Evolutionary conservation across 1,284 basidiomycete species (phyloP), one percentile per base, ranked within the genome.

Genomic region (Pseudozyma flocculosa): DNA sequence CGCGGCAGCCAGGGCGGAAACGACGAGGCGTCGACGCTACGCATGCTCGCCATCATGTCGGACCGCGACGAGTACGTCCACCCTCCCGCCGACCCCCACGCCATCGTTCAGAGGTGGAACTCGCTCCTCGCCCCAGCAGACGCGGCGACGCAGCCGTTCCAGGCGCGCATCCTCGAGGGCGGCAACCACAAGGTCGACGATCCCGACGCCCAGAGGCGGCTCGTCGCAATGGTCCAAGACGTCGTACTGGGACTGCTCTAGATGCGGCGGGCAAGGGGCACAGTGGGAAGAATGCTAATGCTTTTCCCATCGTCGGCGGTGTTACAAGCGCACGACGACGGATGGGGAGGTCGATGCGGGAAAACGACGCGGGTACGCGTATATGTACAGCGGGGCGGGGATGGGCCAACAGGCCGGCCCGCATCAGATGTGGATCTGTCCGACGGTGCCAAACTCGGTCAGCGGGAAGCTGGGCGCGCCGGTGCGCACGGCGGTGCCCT

Each of bases 101-200:
- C 44, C 13, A 43, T 73, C 15, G 43, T 61, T 1, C n/a, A 49
- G 10, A 51, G 61, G 2, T 75, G 70, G 69, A 52, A 38, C 9
- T 15, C 39, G 4, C 38, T 65, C 18, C 50, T 70, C 19, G 21
- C 22, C 2, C 15, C 22, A 7, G 53, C 60, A n/a, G n/a, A n/a
- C n/a, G n/a, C n/a, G n/a, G 26, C 26, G 26, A 29, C 26, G 26
- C 11, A 29, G 7, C 26, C 11, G 26, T 11, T 29, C 26, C 5
- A 29, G 26, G 7, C 7, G 26, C 26, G 26, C 18, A 40, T 74
- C 10, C 39, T 74, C 19, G 32, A 46, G 11, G 47, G 55, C 7
- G 73, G 72, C 8, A 65, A 70, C 26, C 73, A 75, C 47, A 69
- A 72, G 50, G 67, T 69, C 15, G 58, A 63, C 14, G 45, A 52